Base-by-base conservation (phyloP, 2,329 filamentous ascomycete genomes). In the Aspergillus piperis region DNA sequence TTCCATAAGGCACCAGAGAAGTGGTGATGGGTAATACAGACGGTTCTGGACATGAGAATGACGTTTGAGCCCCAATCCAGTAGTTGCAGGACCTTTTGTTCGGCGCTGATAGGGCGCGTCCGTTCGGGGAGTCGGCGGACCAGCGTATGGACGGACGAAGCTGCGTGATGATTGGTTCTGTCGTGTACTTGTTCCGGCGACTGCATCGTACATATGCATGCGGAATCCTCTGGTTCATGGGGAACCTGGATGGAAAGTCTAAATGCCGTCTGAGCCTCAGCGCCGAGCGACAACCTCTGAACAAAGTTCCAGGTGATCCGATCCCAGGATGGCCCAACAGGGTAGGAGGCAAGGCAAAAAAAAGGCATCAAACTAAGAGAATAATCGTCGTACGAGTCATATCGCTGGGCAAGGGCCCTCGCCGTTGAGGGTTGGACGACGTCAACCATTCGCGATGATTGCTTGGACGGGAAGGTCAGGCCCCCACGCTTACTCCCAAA, bases 241-340 rank as follows among this genome's bases (percentile, higher is more conserved):
- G 30, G 27, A 32, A 21, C 30, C n/a, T 21, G 39, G 10, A 19
- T 19, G 21, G 23, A 44, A 30, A 44, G 47, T 50, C 25, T 30
- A 50, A 50, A 19, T 30, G 25, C n/a, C n/a, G 53, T 47, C 53
- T 47, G 49, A 58, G 57, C 49, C 57, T 58, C 57, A 58, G 57
- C 39, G 49, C 36, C 39, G 49, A 17, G 42, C 13, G 39, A 21
- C 32, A 36, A 15, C 27, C 23, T 30, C 48, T 21, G 25, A 32
- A 15, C 50, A 13, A 32, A n/a, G 23, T 44, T 47, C 53, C 39
- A 19, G 41, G 17, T 27, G n/a, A 50, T 50, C 47, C 23, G 47
- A 50, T 36, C 32, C 11, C 7, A 42, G 38, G 19, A 48, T 42
- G 54, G 57, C 19, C 38, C 15, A 19, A 19, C 13, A 47, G 25